Evolutionary conservation across 805 yeast species (phyloP), one percentile per base, ranked within the genome.

Genomic region (Komagataella phaffii): DNA sequence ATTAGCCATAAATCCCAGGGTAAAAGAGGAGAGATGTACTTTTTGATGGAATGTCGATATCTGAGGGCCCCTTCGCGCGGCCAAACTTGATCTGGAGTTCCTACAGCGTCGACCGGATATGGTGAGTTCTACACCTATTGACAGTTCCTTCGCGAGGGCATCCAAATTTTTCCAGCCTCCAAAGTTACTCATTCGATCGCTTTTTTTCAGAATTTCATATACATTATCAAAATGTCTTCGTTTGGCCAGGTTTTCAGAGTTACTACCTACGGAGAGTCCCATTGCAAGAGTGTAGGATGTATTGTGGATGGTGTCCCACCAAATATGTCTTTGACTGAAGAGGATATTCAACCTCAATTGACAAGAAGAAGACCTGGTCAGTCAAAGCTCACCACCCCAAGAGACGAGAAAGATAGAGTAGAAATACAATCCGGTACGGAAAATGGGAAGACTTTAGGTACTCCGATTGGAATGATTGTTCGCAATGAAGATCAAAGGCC

Each of bases 261-360:
- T 58, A 91, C 98, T 56, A 91, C 99, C 30, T 91, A 89, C 74
- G 99, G 99, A 58, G 99, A 93, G 67, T 88, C 96, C 7, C 99
- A 93, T 72, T 93, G 99, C 73, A 85, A 81, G 61, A 87, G 96
- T 7, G 99, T 93, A 46, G 99, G 99, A 36, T 93, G 98, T 70
- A 93, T 93, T 55, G 96, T 93, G 45, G 99, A 93, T 59, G 99
- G 99, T 53, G 93, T 89, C 46, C 99, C 99, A 30, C 97, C 99
- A 24, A 96, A 96, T 36, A 75, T 93, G 79, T 76, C 80, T 6
- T 77, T 93, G 51, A 76, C 85, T 17, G 97, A 88, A 67, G 80
- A 72, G 4, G 98, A 93, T 63, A 79, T 93, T 58, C 99, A 93
- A 72, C 96, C 97, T 17, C 99, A 93, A 73, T 72, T 93, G 60